phyloP scores from a whole-genome alignment of 2,329 filamentous ascomycete species.

The Colletotrichum sp. region DNA sequence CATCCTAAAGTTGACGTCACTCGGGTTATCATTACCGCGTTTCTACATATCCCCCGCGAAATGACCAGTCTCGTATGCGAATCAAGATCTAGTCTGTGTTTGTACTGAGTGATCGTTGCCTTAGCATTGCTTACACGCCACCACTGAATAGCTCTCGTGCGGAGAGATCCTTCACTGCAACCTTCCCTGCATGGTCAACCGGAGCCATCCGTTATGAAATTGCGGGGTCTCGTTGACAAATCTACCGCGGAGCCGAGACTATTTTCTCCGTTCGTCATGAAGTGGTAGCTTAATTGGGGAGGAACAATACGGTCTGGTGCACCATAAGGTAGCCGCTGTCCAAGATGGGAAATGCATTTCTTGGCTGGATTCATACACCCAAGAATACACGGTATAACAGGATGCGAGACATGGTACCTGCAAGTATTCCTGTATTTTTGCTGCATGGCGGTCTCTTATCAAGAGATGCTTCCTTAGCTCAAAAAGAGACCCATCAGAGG shows the following conservation, averaged over 20 bases:
- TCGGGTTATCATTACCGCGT: not conserved
- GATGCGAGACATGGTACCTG: not conserved
- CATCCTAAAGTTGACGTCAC: not conserved
- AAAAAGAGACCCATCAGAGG: not conserved
- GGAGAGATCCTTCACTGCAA: not conserved
- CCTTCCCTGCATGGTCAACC: not conserved
- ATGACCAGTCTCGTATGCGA: too few species aligned
- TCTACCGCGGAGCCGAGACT: not conserved
- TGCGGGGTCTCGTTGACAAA: not conserved
- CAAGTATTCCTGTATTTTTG: accelerated
- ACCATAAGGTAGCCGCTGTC: not conserved
- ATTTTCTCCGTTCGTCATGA: not conserved
- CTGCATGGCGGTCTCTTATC: not conserved
- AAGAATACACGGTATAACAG: not conserved
- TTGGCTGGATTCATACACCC: not conserved
- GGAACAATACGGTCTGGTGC: not conserved
- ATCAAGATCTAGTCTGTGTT: too few species aligned
- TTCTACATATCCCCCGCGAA: not conserved
- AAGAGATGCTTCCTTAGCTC: not conserved
- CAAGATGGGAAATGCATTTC: not conserved
- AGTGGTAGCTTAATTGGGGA: not conserved
- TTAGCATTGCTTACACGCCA: too few species aligned
- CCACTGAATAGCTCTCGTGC: not conserved
- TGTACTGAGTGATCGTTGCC: too few species aligned
- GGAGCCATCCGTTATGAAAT: not conserved